Conservation (phyloP, 805 yeast species). For the Jamesozyma rosinii region DNA sequence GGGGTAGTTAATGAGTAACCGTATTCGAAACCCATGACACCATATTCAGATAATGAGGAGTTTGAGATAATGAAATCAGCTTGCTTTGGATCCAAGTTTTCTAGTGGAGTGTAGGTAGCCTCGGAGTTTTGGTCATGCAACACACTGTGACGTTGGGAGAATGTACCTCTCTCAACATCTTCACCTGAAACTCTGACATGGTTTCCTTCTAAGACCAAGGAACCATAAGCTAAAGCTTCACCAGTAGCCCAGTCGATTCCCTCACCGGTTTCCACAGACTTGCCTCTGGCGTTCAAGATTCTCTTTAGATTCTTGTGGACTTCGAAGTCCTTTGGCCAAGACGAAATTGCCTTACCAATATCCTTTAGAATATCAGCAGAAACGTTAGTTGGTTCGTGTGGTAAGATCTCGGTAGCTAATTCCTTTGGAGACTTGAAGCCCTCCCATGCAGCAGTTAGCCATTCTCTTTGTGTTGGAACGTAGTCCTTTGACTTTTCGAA, state of each 20-base stretch:
- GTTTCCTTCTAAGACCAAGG: conserved; percentile 84
- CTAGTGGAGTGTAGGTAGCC: conserved; percentile 73
- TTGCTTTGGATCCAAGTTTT: conserved; percentile 68
- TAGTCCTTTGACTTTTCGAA: conserved; percentile 83
- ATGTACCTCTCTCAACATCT: conserved; percentile 99
- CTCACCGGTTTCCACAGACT: conserved; percentile 78
- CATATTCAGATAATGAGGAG: conserved; percentile 95
- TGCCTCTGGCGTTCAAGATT: conserved; percentile 78
- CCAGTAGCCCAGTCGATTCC: conserved; percentile 99
- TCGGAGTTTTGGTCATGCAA: conserved; percentile 92
- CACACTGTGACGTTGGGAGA: conserved; percentile 98
- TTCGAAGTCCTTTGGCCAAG: conserved; percentile 80
- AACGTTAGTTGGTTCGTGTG: conserved; percentile 93
- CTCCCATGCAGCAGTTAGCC: conserved; percentile 99
- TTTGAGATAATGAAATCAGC: conserved; percentile 82
- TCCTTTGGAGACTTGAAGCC: conserved; percentile 96
- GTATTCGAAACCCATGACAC: conserved; percentile 98
- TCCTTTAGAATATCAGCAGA: conserved; percentile 59
- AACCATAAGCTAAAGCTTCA: conserved; percentile 96
- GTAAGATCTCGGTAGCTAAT: conserved; percentile 88
- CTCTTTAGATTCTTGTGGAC: conserved; percentile 94
- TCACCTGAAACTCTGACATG: conserved; percentile 97
- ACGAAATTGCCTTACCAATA: conserved; percentile 69
- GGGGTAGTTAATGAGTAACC: conserved; percentile 98
- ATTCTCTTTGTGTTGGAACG: conserved; percentile 85